Base-by-base conservation (phyloP, 345 rosid species). In the Melaleuca alternifolia region DNA sequence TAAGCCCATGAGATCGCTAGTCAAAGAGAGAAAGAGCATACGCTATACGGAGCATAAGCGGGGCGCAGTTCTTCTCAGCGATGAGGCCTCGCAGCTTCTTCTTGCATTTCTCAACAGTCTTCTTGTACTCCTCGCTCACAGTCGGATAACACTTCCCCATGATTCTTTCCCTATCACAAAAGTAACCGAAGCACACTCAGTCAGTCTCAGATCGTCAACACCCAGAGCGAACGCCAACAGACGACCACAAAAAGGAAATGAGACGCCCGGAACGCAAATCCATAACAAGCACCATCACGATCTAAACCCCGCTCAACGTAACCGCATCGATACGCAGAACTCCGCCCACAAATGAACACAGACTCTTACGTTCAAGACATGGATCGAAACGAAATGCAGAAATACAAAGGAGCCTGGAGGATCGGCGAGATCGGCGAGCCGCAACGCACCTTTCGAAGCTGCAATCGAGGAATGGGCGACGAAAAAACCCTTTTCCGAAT, bases 21-120 rank as follows among this genome's bases (percentile, higher is more conserved):
- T 65, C 79, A 65, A 4, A 62, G 46, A 65, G 77, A 65, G 3
- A 33, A 6, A 54, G 33, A 71, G 20, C 95, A 16, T 93, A 97
- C 98, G 98, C 99, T 51, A 97, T 52, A 61, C 99, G 95, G 83
- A 97, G 97, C 95, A 97, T 96, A 91, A 97, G 85, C 0, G 99
- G 99, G 87, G 98, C 99, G 84, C 99, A 96, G 88, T 91, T 90
- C 94, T 97, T 97, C 91, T 95, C 98, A 33, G 98, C 96, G 87
- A 97, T 97, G 85, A 97, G 51, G 24, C 96, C 98, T 75, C 98
- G 93, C 83, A 97, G 96, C 93, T 95, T 97, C 90, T 87, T 95
- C 95, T 88, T 97, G 77, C 93, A 91, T 88, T 95, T 97, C 84
- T 95, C 96, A 10, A 97, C 85, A 21, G 94, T 94, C 93, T 93